Evolutionary conservation across 169 alveolate genomes (phyloP).

Genomic region (Plasmodium vivax): DNA sequence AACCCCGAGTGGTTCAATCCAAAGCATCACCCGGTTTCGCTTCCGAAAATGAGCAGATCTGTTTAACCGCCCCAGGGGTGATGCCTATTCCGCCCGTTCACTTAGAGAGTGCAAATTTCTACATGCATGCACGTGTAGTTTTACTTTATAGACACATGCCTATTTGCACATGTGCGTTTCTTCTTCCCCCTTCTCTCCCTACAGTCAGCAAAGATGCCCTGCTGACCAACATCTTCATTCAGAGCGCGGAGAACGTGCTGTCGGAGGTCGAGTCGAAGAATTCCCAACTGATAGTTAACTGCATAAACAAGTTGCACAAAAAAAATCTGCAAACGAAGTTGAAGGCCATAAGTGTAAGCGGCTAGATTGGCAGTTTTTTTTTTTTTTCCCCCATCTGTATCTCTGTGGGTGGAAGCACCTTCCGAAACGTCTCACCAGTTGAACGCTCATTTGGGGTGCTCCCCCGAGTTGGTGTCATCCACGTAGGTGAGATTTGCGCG

Average conservation of each 20-base stretch:
- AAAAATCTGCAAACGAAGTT: constrained; percentile 60
- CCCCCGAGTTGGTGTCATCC: neutral
- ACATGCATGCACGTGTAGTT: neutral
- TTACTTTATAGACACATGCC: neutral
- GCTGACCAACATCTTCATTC: constrained; percentile 21
- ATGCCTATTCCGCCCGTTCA: neutral
- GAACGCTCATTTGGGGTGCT: neutral
- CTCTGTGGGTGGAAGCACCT: too few relatives aligned
- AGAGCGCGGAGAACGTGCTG: neutral
- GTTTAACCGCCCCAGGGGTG: neutral
- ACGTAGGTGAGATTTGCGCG: neutral
- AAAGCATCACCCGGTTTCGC: neutral
- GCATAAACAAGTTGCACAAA: constrained; percentile 52
- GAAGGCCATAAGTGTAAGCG: constrained; percentile 44
- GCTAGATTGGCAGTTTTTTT: neutral
- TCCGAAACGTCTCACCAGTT: neutral
- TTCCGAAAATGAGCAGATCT: neutral
- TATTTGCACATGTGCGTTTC: neutral
- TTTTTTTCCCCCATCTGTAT: neutral
- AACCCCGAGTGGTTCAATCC: neutral
- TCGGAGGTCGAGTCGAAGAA: constrained; percentile 30
- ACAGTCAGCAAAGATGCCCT: constrained; percentile 56
- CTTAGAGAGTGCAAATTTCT: neutral
- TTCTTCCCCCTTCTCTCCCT: neutral
- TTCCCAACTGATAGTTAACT: constrained; percentile 34